Evolutionary conservation across 2,329 filamentous ascomycete species (phyloP).

Genomic region (Chrysoporthe deuterocubensis): DNA sequence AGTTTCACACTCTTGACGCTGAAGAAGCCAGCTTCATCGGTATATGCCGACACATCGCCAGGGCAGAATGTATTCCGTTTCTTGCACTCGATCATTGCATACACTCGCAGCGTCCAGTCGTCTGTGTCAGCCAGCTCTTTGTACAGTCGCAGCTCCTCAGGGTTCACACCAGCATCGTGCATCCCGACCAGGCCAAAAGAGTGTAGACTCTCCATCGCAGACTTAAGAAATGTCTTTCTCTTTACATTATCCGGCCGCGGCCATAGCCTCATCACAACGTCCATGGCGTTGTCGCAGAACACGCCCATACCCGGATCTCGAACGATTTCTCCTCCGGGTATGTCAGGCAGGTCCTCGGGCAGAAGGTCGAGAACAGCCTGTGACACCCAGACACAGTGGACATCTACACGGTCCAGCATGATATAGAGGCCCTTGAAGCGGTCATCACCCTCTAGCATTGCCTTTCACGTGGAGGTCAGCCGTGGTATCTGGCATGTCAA

Average conservation of each 20-base stretch:
- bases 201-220: slow-evolving; percentile 66
- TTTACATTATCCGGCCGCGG: slow-evolving; percentile 58
- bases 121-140: slow-evolving; percentile 46
- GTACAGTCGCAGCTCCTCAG: slow-evolving; percentile 58
- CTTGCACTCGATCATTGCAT: slow-evolving; percentile 70
- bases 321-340: slow-evolving; percentile 68
- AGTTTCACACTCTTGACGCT: slow-evolving; percentile 68
- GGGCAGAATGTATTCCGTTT: slow-evolving; percentile 68
- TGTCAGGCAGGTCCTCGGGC: slow-evolving; percentile 52
- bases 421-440: slow-evolving; percentile 61
- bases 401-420: slow-evolving; percentile 72
- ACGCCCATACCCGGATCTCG: slow-evolving; percentile 64
- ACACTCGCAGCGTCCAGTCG: slow-evolving; percentile 66
- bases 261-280: slow-evolving; percentile 60
- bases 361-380: slow-evolving; percentile 65
- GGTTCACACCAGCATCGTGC: slow-evolving; percentile 68
- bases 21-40: slow-evolving; percentile 53
- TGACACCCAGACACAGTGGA: slow-evolving; percentile 73
- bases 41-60: slow-evolving; percentile 49
- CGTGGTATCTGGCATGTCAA: not conserved
- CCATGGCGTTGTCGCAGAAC: slow-evolving; percentile 76
- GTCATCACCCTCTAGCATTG: slow-evolving; percentile 58
- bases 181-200: slow-evolving; percentile 69
- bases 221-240: slow-evolving; percentile 58
- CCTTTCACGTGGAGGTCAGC: slow-evolving; percentile 38